Base-by-base conservation (phyloP, 2,329 filamentous ascomycete genomes). In the Neonectria faginata region DNA sequence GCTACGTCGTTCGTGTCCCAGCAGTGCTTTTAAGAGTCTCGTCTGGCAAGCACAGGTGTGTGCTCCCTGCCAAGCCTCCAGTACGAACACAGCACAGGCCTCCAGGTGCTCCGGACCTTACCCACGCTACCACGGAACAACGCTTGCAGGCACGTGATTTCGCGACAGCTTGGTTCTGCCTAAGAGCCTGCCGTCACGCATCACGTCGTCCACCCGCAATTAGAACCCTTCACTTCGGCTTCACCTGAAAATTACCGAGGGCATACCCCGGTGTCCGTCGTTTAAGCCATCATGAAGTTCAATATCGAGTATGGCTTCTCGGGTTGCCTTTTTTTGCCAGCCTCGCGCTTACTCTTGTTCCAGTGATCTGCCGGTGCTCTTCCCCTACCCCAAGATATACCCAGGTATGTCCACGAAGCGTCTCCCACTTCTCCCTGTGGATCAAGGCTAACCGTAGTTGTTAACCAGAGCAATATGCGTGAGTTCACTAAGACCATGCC, bases 361-460 rank as follows among this genome's bases (percentile, higher is more conserved):
- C 59, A 88, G 86, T 73, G 85, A 88, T 62, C 77, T 88, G 22
- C 84, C 85, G 50, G 80, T 88, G 56, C 80, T 88, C 70, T 88
- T 88, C 69, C 86, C 86, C 20, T 88, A 88, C 60, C 86, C 86
- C 36, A 81, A 83, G 73, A 88, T 88, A 73, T 88, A 88, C 70
- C 85, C 85, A 78, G 84, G 84, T 84, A 75, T 68, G 79, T 31
- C 31, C 25, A 33, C 25, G 29, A 41, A 39, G 9, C 53, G 2
- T 48, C 18, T 50, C 63, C 18, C 10, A 12, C n/a, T 31, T 61
- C 39, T 25, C 16, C 7, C 42, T 33, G 33, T 54, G 64, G 16
- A 53, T 47, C 16, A 6, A 39, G 18, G 50, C 74, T 71, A 62
- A 71, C 57, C 7, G 7, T 33, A 18, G 9, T 39, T 33, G 16